A percentile compares a stretch with the other conserved stretches of the same genome.
Evolutionary conservation across 225 moss, liverwort and hornwort genomes (phyloP).

Genomic region (Polytrichum formosum): DNA sequence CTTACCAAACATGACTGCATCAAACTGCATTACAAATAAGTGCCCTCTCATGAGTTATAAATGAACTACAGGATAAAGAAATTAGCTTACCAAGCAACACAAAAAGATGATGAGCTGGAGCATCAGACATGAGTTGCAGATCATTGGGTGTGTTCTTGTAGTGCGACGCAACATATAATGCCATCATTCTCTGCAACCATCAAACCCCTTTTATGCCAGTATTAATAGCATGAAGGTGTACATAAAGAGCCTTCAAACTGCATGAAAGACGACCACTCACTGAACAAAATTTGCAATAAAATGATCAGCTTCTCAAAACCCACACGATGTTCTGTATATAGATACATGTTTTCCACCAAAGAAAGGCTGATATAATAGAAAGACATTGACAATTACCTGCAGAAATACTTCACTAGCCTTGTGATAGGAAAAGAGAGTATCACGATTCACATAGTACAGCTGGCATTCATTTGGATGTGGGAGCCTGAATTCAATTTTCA

Average conservation of each 20-base stretch:
- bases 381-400: slow-evolving; percentile 41
- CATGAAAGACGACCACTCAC: too few species aligned
- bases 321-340: too few species aligned
- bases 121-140: slow-evolving; percentile 95
- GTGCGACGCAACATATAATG: slow-evolving; percentile 93
- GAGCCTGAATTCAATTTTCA: slow-evolving; percentile 35
- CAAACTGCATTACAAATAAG: too few species aligned
- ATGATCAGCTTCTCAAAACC: too few species aligned
- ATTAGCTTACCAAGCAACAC: slow-evolving; percentile 70
- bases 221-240: too few species aligned
- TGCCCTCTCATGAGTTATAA: too few species aligned
- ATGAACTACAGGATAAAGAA: too few species aligned
- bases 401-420: slow-evolving; percentile 92
- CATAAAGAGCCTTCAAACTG: too few species aligned
- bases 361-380: not conserved
- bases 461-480: slow-evolving; percentile 97
- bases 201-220: not conserved
- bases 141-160: slow-evolving; percentile 99
- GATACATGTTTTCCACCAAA: too few species aligned
- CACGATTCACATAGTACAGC: slow-evolving; percentile 91
- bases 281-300: too few species aligned
- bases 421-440: slow-evolving; percentile 92
- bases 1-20: too few species aligned
- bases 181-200: slow-evolving; percentile 80
- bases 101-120: slow-evolving; percentile 95